These are phyloP conservation scores for Cylindrotheca fusiformis DNA, from an alignment of 108 stramenopile genomes.

Conservation along the genomic window DNA sequence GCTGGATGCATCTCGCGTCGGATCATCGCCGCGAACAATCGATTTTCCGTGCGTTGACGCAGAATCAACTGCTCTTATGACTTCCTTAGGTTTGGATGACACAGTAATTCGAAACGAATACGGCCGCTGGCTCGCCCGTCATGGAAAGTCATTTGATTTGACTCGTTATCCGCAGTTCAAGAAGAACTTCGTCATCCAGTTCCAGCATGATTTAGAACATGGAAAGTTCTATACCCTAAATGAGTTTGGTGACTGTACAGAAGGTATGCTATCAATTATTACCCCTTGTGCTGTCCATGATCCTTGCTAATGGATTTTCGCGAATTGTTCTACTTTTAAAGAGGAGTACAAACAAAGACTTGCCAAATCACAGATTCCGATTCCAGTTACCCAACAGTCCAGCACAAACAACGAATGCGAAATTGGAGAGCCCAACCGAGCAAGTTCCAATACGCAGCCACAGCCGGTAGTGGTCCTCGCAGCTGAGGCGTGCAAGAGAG, in stretches of 20 bases:
- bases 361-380: neutral
- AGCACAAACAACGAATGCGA: neutral
- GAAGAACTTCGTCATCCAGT: neutral
- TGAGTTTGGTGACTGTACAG: neutral
- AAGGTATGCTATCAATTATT: neutral
- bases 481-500: neutral
- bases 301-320: neutral
- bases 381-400: neutral
- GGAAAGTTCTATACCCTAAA: neutral
- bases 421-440: neutral
- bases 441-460: too few relatives aligned
- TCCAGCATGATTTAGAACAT: neutral
- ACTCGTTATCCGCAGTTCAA: neutral
- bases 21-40: neutral
- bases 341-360: neutral
- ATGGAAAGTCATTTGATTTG: neutral
- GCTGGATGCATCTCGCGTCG: neutral
- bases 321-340: neutral
- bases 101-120: neutral
- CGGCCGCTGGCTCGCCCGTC: neutral
- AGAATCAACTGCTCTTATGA: neutral
- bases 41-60: neutral
- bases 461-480: neutral
- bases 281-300: neutral
- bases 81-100: neutral